Evolutionary conservation across 371 early-diverging fungal genomes (phyloP).

Genomic region (Mortierella sp.): DNA sequence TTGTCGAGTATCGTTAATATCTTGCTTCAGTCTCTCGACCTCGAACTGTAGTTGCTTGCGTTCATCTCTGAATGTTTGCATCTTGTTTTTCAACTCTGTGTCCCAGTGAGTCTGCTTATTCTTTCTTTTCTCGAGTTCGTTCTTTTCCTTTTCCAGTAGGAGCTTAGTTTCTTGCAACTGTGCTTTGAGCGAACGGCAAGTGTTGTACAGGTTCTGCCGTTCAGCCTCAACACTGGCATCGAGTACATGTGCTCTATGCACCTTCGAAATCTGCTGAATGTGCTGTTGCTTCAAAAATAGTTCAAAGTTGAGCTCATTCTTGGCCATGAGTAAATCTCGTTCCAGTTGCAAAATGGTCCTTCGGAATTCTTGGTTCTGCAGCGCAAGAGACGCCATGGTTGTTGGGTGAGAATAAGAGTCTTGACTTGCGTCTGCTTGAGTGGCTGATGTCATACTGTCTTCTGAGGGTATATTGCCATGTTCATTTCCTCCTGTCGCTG

Average conservation of each 20-base stretch:
- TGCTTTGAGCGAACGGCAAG: slow-evolving; percentile 66
- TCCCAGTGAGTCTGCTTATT: slow-evolving; percentile 77
- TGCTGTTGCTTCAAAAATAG: slow-evolving; percentile 76
- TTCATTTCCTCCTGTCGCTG: neutral
- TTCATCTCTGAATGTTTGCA: slow-evolving; percentile 68
- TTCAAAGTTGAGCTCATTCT: slow-evolving; percentile 77
- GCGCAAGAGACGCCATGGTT: slow-evolving; percentile 4
- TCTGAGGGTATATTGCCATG: slow-evolving; percentile 13
- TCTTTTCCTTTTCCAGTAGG: slow-evolving; percentile 66
- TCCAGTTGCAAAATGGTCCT: slow-evolving; percentile 56
- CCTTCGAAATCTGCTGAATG: slow-evolving; percentile 73
- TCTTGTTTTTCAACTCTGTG: slow-evolving; percentile 68
- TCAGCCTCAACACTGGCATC: slow-evolving; percentile 76
- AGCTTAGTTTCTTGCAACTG: slow-evolving; percentile 66
- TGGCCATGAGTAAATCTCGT: slow-evolving; percentile 68
- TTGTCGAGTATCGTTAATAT: slow-evolving; percentile 61
- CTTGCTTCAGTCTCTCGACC: slow-evolving; percentile 60
- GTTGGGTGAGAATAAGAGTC: slow-evolving; percentile 3
- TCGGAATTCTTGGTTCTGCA: slow-evolving; percentile 35
- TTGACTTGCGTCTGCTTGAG: neutral
- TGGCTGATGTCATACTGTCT: slow-evolving; percentile 3
- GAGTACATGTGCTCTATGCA: slow-evolving; percentile 73
- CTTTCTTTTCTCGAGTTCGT: slow-evolving; percentile 66
- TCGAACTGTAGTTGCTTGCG: slow-evolving; percentile 69
- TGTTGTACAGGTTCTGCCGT: slow-evolving; percentile 72